These are phyloP conservation scores for Boletus vermiculosoides DNA, from an alignment of 768 basidiomycete species.

Conservation along the genomic window DNA sequence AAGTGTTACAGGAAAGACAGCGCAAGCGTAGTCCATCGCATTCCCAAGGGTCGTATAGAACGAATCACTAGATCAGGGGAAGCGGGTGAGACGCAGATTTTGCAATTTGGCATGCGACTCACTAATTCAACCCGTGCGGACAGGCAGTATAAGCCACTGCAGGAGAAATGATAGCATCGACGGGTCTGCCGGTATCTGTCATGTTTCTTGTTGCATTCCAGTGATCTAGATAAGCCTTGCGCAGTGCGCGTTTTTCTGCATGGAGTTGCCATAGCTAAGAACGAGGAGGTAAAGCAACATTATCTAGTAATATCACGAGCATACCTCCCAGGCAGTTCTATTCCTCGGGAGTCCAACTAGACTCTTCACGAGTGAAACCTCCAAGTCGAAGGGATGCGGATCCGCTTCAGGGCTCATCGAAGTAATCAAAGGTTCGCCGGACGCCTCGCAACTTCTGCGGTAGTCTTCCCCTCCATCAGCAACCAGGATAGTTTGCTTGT, in stretches of 20 bases:
- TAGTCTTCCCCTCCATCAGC: conserved; percentile 45
- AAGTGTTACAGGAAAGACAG: conserved; percentile 47
- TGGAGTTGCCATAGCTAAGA: conserved; percentile 48
- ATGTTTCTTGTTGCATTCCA: conserved; percentile 44
- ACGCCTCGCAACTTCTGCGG: conserved; percentile 33
- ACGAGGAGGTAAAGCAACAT: background rate
- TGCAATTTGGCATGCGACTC: conserved; percentile 12
- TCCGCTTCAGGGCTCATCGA: conserved; percentile 37
- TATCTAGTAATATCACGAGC: background rate
- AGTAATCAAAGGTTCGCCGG: conserved; percentile 44
- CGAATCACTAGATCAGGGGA: conserved; percentile 28
- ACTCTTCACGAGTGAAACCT: conserved; percentile 43
- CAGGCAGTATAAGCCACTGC: conserved; percentile 42
- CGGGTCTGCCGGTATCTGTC: conserved; percentile 49
- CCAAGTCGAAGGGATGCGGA: conserved; percentile 39
- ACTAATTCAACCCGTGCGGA: conserved; percentile 46
- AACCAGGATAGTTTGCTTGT: conserved; percentile 38
- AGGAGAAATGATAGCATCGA: conserved; percentile 53
- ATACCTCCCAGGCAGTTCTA: conserved; percentile 43
- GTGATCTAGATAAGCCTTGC: conserved; percentile 47
- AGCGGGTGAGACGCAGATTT: conserved; percentile 21
- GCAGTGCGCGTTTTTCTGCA: conserved; percentile 37
- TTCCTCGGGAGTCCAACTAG: conserved; percentile 45
- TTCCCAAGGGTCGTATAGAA: conserved; percentile 51
- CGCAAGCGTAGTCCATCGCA: conserved; percentile 43